Conservation (phyloP, 176 grass and related monocot species). For the Cymbopogon citratus region DNA sequence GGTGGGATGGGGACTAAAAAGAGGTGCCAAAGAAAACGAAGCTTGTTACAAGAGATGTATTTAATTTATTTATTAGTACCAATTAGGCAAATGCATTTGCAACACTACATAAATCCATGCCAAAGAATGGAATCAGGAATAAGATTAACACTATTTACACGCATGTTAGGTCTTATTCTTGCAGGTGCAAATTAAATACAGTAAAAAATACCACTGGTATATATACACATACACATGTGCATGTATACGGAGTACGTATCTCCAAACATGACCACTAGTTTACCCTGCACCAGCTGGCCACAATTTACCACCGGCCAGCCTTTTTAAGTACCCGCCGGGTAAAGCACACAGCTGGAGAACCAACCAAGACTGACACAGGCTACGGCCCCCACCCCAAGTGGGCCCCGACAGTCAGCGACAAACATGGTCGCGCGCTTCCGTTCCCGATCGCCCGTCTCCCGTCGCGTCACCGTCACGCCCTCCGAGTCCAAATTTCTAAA, state of each 20-base stretch:
- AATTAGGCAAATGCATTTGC: neutral
- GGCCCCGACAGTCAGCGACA: neutral
- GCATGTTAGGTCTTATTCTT: neutral
- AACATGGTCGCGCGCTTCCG: neutral
- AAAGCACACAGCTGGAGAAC: neutral
- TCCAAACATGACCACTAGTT: neutral
- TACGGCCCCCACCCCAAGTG: neutral
- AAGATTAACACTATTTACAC: neutral
- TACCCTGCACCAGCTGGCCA: neutral
- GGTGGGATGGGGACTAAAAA: neutral
- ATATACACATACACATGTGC: too few relatives aligned
- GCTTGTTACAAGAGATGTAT: neutral
- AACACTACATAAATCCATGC: neutral
- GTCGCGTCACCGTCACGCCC: constrained; percentile 34
- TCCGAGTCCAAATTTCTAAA: constrained; percentile 32
- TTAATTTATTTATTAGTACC: neutral
- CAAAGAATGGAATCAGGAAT: neutral
- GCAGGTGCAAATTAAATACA: neutral
- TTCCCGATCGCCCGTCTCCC: constrained; percentile 22
- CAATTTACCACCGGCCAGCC: constrained; percentile 14
- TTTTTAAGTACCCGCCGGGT: neutral
- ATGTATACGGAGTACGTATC: neutral
- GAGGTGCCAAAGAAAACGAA: neutral
- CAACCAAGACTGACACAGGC: neutral
- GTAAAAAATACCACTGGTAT: neutral